Evolutionary conservation across 371 early-diverging fungal genomes (phyloP), one percentile per base, ranked within the genome.

Genomic region (Lichtheimia hyalospora): DNA sequence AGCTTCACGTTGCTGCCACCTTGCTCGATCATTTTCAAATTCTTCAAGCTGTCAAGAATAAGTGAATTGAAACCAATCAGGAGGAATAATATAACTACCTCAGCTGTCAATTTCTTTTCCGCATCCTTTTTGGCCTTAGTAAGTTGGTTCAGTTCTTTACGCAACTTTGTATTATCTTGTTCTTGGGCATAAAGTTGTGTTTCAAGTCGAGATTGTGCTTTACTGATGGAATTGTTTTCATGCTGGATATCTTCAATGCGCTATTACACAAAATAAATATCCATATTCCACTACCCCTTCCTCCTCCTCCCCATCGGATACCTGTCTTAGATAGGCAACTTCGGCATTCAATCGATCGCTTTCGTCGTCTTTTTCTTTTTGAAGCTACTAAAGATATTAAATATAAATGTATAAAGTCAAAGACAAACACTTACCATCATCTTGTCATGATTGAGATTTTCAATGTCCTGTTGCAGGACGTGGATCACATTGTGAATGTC

Each of bases 1-100:
- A 5, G 71, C 78, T 58, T 81, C 78, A 52, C 68, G 59, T 57
- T 81, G 77, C 52, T 75, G 76, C 81, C 81, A 80, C 40, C 58
- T 44, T 16, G 64, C 54, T 39, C 69, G 71, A 55, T 80, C 81
- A 40, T 61, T 73, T 63, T 80, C 81, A 63, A 71, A 80, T 42
- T 69, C 67, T 58, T 74, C 69, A 18, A 71, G 62, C 79, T 79
- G 57, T 50, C 43, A 46, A 54, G 40, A 21, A 25, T 27, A 43
- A 52, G 54, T 58, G 27, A 43, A 54, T 8, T 10, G 34, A 34
- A 34, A 34, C 34, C 28, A n/a, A 44, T 39, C 8, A 34, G 34
- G 34, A 5, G 46, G 0, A 3, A 16, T 41, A 14, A 54, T 49
- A 18, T 18, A 51, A 13, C 61, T 69, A 73, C 73, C 66, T 80